Conservation (phyloP, 257 asterid genomes). For the Nyctanthes arbortristis region DNA sequence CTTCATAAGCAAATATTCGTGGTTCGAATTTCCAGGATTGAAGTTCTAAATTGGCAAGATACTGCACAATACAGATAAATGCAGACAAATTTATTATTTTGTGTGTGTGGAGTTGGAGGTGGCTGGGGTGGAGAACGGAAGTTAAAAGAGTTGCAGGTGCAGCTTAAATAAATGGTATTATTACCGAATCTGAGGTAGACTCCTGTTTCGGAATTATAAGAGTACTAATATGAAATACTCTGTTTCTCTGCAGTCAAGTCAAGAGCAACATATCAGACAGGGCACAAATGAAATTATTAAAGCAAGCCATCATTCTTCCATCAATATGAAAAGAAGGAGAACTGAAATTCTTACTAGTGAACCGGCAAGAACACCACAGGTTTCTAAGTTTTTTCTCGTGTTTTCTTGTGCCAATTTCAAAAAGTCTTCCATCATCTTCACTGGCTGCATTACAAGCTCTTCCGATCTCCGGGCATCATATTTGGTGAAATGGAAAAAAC, state of each 20-base stretch:
- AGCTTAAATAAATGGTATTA: slow-evolving; percentile 9
- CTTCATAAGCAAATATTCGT: not conserved
- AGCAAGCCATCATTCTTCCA: slow-evolving; percentile 12
- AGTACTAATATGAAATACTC: slow-evolving; percentile 51
- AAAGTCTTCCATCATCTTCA: slow-evolving; percentile 56
- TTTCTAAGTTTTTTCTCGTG: slow-evolving; percentile 49
- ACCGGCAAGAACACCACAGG: slow-evolving; percentile 66
- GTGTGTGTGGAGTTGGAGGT: not conserved
- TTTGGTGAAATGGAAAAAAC: not conserved
- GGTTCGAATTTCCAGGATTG: not conserved
- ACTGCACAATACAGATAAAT: not conserved
- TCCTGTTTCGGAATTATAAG: slow-evolving; percentile 66
- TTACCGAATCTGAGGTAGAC: slow-evolving; percentile 61
- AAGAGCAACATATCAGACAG: slow-evolving; percentile 23
- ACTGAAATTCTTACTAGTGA: slow-evolving; percentile 39
- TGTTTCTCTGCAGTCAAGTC: slow-evolving; percentile 43
- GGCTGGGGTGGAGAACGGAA: not conserved
- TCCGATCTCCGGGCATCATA: slow-evolving; percentile 8
- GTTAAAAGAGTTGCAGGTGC: slow-evolving; percentile 13
- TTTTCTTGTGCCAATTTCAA: slow-evolving; percentile 51
- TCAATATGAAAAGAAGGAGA: not conserved
- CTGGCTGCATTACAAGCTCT: slow-evolving; percentile 38
- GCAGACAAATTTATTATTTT: not conserved
- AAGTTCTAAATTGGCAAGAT: not conserved
- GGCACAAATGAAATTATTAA: not conserved